A percentile compares a stretch with the other conserved stretches of the same genome.
phyloP scores from a whole-genome alignment of 495 filamentous ascomycete species.

The Hyaloscypha finlandica region DNA sequence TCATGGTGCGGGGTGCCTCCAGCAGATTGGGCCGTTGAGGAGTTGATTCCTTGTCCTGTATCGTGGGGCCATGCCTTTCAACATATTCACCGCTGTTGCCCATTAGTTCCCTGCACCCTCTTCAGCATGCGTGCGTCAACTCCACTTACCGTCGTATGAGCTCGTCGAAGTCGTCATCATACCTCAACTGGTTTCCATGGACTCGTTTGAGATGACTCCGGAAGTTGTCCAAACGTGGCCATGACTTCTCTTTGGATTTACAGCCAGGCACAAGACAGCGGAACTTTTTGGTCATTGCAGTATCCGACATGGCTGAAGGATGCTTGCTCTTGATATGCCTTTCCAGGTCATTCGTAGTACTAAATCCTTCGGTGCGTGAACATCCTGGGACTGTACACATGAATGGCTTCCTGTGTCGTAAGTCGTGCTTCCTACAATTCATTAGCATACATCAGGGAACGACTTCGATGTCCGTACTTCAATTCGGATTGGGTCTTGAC shows the following conservation, averaged over 20 bases:
- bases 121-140: background rate
- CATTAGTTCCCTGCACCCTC: conserved; percentile 15
- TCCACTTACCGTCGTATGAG: conserved; percentile 31
- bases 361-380: conserved; percentile 65
- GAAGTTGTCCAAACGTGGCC: conserved; percentile 93
- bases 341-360: conserved; percentile 77
- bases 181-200: conserved; percentile 54
- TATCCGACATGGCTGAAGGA: conserved; percentile 35
- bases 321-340: conserved; percentile 75
- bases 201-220: conserved; percentile 80
- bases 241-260: conserved; percentile 68
- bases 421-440: conserved; percentile 71
- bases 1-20: conserved; percentile 7
- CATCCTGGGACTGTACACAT: conserved; percentile 66
- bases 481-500: conserved; percentile 52
- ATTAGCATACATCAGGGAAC: conserved; percentile 10
- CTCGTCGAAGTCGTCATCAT: conserved; percentile 33
- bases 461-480: conserved; percentile 32
- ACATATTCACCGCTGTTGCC: conserved; percentile 25
- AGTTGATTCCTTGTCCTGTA: conserved; percentile 10
- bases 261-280: conserved; percentile 68
- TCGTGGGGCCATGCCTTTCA: conserved; percentile 14
- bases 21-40: conserved; percentile 1
- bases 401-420: conserved; percentile 74
- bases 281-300: conserved; percentile 59